These are phyloP conservation scores for Eleusine indica DNA, from an alignment of 176 grass and related monocot genomes.

Conservation along the genomic window DNA sequence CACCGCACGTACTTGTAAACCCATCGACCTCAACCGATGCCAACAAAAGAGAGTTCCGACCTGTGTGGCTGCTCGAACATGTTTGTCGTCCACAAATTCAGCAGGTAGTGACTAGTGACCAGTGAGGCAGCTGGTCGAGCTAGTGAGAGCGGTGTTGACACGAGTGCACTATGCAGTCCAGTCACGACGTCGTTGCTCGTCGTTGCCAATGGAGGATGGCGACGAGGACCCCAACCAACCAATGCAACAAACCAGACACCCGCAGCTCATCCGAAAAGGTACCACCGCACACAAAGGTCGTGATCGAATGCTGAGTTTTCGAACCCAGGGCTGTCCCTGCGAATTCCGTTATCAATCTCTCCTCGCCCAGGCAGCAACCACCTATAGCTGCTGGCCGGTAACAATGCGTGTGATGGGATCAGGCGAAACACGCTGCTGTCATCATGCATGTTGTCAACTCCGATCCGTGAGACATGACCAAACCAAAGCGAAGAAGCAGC, in stretches of 20 bases:
- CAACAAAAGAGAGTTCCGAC: background rate
- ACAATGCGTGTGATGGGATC: background rate
- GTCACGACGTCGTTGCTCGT: background rate
- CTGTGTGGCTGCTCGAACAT: background rate
- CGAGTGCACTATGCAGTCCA: background rate
- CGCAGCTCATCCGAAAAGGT: too few relatives aligned
- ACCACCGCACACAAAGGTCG: background rate
- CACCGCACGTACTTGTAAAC: background rate
- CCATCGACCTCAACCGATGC: background rate
- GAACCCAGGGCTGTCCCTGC: background rate
- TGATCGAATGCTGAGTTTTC: background rate
- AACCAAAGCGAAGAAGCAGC: background rate
- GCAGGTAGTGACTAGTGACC: constrained; percentile 9
- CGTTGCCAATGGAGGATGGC: background rate
- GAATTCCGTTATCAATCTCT: background rate
- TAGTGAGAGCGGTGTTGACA: too few relatives aligned
- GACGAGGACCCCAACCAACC: background rate
- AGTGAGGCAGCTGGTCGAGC: constrained; percentile 28
- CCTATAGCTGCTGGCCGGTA: too few relatives aligned
- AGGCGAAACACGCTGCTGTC: too few relatives aligned
- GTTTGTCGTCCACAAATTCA: background rate
- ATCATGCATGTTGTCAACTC: background rate
- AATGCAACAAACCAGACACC: too few relatives aligned
- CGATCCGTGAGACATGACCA: background rate
- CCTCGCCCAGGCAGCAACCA: background rate